These are phyloP conservation scores for Phaffia australis DNA, from an alignment of 768 basidiomycete genomes.

Conservation along the genomic window DNA sequence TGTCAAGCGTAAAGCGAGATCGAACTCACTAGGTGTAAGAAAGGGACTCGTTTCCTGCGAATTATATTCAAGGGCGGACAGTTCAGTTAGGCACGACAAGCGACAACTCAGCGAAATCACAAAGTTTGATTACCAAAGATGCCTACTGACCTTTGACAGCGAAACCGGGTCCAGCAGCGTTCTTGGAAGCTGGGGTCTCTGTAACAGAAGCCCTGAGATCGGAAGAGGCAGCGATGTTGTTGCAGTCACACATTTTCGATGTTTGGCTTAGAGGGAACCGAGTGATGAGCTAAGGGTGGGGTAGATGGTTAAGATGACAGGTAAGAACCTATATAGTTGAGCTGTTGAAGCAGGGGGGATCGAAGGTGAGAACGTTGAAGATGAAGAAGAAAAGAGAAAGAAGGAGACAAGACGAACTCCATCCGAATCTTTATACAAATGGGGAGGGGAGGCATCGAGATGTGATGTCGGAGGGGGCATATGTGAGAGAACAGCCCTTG, in stretches of 20 bases:
- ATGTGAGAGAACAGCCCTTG: too few species aligned
- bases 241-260: conserved; percentile 5
- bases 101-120: neutral
- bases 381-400: conserved; percentile 5
- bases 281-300: neutral
- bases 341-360: neutral
- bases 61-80: neutral
- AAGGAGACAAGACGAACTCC: neutral
- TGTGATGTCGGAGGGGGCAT: too few species aligned
- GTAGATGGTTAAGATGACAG: neutral
- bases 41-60: conserved; percentile 3
- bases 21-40: conserved; percentile 31
- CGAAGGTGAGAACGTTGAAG: conserved; percentile 4
- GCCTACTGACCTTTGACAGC: conserved; percentile 3
- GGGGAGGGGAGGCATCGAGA: too few species aligned
- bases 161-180: conserved; percentile 1
- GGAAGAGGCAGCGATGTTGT: conserved; percentile 11
- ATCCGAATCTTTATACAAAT: too few species aligned
- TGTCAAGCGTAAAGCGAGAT: conserved; percentile 33
- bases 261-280: too few species aligned
- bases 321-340: conserved; percentile 19
- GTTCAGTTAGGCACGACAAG: neutral
- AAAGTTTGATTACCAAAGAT: neutral
- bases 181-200: conserved; percentile 10
- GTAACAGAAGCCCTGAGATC: conserved; percentile 8